Percentiles rank a stretch among this genome's conserved stretches.
Conservation (phyloP, 139 green algal genomes). For the Cymbomonas tetramitiformis region DNA sequence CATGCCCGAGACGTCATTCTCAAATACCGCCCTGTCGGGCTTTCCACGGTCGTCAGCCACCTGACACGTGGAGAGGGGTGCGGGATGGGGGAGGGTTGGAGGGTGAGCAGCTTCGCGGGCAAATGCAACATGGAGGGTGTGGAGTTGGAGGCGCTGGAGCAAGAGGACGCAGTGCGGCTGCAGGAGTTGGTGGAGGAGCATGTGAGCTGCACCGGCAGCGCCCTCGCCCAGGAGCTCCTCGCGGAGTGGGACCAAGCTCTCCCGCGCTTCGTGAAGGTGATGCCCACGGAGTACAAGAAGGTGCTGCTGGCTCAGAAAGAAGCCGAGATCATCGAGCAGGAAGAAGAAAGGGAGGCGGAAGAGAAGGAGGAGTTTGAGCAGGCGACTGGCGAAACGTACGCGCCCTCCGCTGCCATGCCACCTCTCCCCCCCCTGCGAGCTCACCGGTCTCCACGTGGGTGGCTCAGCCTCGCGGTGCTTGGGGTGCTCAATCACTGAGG, state of each 20-base stretch:
- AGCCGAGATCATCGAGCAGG: slow-evolving; percentile 9
- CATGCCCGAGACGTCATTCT: too few species aligned
- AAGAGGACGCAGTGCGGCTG: slow-evolving; percentile 14
- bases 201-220: neutral
- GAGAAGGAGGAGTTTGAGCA: neutral
- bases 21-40: too few species aligned
- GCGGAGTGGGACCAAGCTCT: slow-evolving; percentile 44
- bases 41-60: too few species aligned
- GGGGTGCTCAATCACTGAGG: too few species aligned
- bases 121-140: slow-evolving; percentile 50
- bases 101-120: slow-evolving; percentile 36
- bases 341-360: neutral
- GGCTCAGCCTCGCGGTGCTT: too few species aligned
- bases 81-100: too few species aligned
- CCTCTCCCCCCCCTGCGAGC: too few species aligned
- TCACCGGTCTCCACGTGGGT: too few species aligned
- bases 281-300: slow-evolving; percentile 33
- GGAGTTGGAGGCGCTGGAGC: slow-evolving; percentile 57
- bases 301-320: slow-evolving; percentile 29
- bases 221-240: slow-evolving; percentile 37
- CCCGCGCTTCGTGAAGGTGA: slow-evolving; percentile 54
- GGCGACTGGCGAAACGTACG: too few species aligned
- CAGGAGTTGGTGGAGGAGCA: slow-evolving; percentile 26
- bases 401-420: too few species aligned
- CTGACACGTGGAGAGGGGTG: too few species aligned